Evolutionary conservation across 2,329 filamentous ascomycete genomes (phyloP).

Genomic region (Colletotrichum higginsianum): DNA sequence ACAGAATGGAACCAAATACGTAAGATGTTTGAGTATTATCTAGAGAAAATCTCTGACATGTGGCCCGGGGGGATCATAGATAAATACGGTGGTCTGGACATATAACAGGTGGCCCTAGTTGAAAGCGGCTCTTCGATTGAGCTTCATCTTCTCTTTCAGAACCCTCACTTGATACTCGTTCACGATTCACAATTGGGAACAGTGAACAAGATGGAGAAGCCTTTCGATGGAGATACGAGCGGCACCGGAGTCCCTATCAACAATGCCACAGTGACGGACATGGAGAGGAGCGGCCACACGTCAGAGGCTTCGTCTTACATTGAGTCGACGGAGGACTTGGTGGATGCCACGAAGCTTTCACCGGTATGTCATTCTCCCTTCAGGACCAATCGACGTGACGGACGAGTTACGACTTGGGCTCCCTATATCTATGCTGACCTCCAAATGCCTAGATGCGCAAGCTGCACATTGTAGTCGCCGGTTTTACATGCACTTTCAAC

Average conservation of each 20-base stretch:
- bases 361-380: slow-evolving; percentile 41
- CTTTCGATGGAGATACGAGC: not conserved
- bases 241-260: not conserved
- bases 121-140: not conserved
- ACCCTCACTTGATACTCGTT: too few relatives aligned
- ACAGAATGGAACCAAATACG: slow-evolving; percentile 6
- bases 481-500: slow-evolving; percentile 55
- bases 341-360: slow-evolving; percentile 52
- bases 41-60: not conserved
- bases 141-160: not conserved
- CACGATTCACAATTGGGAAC: not conserved
- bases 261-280: not conserved
- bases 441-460: slow-evolving; percentile 46
- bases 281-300: slow-evolving; percentile 40
- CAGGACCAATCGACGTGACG: too few relatives aligned
- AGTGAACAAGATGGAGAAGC: not conserved
- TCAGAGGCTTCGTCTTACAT: slow-evolving; percentile 34
- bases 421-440: not conserved
- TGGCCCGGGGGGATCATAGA: not conserved
- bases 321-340: slow-evolving; percentile 11
- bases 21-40: not conserved
- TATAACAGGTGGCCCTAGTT: not conserved
- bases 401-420: not conserved
- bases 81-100: not conserved
- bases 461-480: slow-evolving; percentile 52